Conservation (phyloP, 2,329 filamentous ascomycete genomes). For the Fusarium sp. region DNA sequence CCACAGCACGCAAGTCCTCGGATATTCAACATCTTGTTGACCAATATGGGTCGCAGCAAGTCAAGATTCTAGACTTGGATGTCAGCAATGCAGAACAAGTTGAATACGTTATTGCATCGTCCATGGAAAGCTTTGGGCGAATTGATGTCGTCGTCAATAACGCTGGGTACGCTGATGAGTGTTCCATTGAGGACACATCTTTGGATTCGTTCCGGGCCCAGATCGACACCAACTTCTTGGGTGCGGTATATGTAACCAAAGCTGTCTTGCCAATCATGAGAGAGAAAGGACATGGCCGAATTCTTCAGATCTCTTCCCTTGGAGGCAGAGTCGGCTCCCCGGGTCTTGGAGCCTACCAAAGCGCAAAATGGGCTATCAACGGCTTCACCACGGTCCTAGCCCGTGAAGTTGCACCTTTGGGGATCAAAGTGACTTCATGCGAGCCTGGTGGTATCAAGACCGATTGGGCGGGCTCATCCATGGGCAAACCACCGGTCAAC, state of each 20-base stretch:
- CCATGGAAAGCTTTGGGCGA: conserved; percentile 63
- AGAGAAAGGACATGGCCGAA: conserved; percentile 49
- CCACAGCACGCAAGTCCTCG: conserved; percentile 58
- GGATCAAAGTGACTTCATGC: conserved; percentile 56
- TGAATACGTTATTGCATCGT: conserved; percentile 53
- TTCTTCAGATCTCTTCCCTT: conserved; percentile 58
- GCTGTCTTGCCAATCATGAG: conserved; percentile 56
- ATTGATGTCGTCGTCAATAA: conserved; percentile 74
- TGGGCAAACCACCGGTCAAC: conserved; percentile 46
- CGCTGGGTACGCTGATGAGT: conserved; percentile 69
- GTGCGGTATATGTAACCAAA: conserved; percentile 66
- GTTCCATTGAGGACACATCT: conserved; percentile 66
- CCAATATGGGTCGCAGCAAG: conserved; percentile 59
- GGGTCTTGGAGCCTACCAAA: conserved; percentile 55
- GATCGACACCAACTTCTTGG: conserved; percentile 73
- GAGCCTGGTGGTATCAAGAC: conserved; percentile 60
- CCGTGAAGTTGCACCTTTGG: conserved; percentile 54
- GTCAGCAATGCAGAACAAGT: conserved; percentile 62
- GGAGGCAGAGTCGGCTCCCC: conserved; percentile 54
- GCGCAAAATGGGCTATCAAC: conserved; percentile 57
- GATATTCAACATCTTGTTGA: conserved; percentile 53
- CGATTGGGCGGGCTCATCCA: conserved; percentile 55
- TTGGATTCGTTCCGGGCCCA: conserved; percentile 65
- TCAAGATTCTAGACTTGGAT: conserved; percentile 65
- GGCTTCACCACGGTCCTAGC: conserved; percentile 56